Conservation (phyloP, 2,329 filamentous ascomycete species). For the Fusarium sambucinum region DNA sequence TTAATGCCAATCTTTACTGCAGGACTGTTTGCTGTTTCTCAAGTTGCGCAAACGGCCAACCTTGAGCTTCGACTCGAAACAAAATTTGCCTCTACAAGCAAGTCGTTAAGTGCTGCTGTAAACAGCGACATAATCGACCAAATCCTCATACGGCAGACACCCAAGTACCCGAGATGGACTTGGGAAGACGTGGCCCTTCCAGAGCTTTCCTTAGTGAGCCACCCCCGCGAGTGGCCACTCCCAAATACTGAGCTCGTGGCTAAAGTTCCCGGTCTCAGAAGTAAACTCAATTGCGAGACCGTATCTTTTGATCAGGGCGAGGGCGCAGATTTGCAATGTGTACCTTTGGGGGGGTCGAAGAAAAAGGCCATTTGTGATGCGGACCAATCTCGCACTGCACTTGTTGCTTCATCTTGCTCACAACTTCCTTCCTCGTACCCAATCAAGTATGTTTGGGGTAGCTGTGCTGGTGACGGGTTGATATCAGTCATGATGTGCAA, state of each 20-base stretch:
- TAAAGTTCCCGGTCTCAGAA: conserved; percentile 35
- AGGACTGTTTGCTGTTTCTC: conserved; percentile 45
- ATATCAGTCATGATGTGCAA: conserved; percentile 46
- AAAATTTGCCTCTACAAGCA: conserved; percentile 39
- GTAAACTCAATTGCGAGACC: conserved; percentile 42
- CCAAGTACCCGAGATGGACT: conserved; percentile 46
- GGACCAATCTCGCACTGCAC: conserved; percentile 32
- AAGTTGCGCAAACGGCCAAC: conserved; percentile 33
- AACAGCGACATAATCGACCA: conserved; percentile 33
- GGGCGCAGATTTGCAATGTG: conserved; percentile 37
- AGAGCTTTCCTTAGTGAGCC: conserved; percentile 32
- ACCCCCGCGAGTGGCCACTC: conserved; percentile 38
- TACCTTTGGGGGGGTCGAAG: conserved; percentile 29
- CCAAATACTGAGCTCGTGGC: conserved; percentile 43
- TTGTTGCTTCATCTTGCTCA: conserved; percentile 43
- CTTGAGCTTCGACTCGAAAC: conserved; percentile 43
- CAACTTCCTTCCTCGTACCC: conserved; percentile 34
- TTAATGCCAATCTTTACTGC: conserved; percentile 48
- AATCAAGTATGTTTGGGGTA: conserved; percentile 48
- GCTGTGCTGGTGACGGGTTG: conserved; percentile 35
- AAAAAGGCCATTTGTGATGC: conserved; percentile 36
- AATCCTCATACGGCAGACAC: conserved; percentile 38
- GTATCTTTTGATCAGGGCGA: conserved; percentile 31
- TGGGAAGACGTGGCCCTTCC: conserved; percentile 46
- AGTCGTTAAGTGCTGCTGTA: conserved; percentile 30